Evolutionary conservation across 192 early-diverging fungal genomes (phyloP).

Genomic region (Ambispora gerdemannii): DNA sequence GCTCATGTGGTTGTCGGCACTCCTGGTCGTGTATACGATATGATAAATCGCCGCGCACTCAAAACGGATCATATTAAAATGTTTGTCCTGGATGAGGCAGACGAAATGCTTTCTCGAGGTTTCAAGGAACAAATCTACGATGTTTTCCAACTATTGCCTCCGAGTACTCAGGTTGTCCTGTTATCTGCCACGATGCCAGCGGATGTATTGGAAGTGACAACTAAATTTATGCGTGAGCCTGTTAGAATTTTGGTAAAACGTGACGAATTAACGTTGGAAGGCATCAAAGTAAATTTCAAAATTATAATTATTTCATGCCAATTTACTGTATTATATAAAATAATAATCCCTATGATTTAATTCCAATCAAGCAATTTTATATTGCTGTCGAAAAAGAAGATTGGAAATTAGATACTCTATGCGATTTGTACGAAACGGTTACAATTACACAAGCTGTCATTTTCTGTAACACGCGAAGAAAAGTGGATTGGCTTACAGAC

Average conservation of each 20-base stretch:
- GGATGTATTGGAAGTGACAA: conserved; percentile 94
- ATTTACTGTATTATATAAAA: neutral
- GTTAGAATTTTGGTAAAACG: conserved; percentile 98
- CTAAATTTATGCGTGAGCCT: conserved; percentile 98
- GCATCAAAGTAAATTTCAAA: conserved; percentile 55
- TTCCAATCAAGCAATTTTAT: conserved; percentile 87
- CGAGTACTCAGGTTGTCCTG: conserved; percentile 90
- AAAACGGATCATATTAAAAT: conserved; percentile 87
- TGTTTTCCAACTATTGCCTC: conserved; percentile 90
- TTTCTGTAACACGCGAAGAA: conserved; percentile 99
- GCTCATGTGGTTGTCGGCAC: conserved; percentile 96
- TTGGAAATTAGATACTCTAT: conserved; percentile 98
- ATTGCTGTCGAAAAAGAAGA: conserved; percentile 98
- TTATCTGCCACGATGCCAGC: conserved; percentile 96
- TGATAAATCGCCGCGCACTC: conserved; percentile 92
- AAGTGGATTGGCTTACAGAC: conserved; percentile 99
- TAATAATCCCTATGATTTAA: neutral
- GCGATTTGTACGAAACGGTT: conserved; percentile 97
- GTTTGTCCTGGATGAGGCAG: conserved; percentile 99
- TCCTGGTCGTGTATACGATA: conserved; percentile 97
- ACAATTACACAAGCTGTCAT: conserved; percentile 99
- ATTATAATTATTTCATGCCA: too few species aligned
- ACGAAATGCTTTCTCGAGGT: conserved; percentile 97
- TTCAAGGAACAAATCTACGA: conserved; percentile 99
- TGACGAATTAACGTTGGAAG: conserved; percentile 93